phyloP scores from a whole-genome alignment of 2,329 filamentous ascomycete genomes.

The Penicillium rolfsii region DNA sequence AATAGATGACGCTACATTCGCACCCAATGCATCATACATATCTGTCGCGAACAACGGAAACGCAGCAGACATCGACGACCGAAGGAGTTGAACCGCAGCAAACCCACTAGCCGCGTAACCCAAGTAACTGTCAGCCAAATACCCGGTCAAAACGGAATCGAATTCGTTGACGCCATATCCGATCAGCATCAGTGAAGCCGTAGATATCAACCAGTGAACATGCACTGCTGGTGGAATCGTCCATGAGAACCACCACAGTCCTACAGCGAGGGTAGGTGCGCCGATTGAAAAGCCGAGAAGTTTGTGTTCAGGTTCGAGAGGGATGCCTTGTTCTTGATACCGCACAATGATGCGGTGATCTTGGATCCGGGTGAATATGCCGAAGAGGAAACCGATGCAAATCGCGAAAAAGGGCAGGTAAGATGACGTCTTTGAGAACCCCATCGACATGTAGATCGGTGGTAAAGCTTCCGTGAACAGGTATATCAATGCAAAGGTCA shows the following conservation, averaged over 20 bases:
- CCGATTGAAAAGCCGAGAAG: conserved; percentile 20
- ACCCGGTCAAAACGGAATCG: conserved; percentile 14
- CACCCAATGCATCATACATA: conserved; percentile 11
- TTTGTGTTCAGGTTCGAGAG: conserved; percentile 25
- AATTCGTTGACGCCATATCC: conserved; percentile 21
- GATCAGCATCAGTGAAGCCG: conserved; percentile 9
- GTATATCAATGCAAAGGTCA: conserved; percentile 52
- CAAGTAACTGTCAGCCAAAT: conserved; percentile 24
- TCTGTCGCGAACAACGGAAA: conserved; percentile 14
- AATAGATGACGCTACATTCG: conserved; percentile 8
- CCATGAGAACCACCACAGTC: conserved; percentile 10
- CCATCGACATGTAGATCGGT: conserved; percentile 44
- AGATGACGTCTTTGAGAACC: conserved; percentile 37
- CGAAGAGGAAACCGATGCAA: conserved; percentile 42
- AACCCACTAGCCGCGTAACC: conserved; percentile 22
- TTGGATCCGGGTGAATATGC: conserved; percentile 47
- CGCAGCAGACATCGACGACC: conserved; percentile 10
- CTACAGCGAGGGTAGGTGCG: conserved; percentile 12
- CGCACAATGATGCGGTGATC: conserved; percentile 39
- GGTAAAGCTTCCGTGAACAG: conserved; percentile 52
- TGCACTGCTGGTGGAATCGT: conserved; percentile 7
- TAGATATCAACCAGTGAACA: conserved; percentile 5
- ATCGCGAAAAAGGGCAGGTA: conserved; percentile 47
- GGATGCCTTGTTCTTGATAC: not conserved
- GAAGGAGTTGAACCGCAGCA: conserved; percentile 15